Base-by-base conservation (phyloP, 2,329 filamentous ascomycete species). In the Ploettnerulaceae sp. region DNA sequence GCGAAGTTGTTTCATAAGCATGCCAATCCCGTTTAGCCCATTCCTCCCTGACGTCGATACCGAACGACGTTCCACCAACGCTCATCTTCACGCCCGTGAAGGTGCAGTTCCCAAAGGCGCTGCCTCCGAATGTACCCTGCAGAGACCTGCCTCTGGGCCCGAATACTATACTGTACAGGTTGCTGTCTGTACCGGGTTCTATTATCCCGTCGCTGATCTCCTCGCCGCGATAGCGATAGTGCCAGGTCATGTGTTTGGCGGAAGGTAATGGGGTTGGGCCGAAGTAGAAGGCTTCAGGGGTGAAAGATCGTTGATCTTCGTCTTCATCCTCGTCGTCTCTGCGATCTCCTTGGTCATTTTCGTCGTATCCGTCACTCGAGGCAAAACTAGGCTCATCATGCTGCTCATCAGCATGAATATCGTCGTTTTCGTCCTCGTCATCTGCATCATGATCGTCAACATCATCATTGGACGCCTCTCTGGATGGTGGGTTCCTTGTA, bases 241-340 rank as follows among this genome's bases (percentile, higher is more conserved):
- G 38, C 48, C 48, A 54, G 1, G 25, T 47, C 1, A 29, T 17
- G 25, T 47, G 14, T 22, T 46, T 31, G 3, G 22, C 21, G 3
- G 51, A 52, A 24, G 45, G 45, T 17, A 31, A 14, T 4, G 24
- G 15, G 11, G 26, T 25, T n/a, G 38, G 14, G 1, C 29, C 24
- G 4, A 55, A 20, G 17, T 49, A 47, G 32, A 53, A 51, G 5
- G 14, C 14, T 20, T 53, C 48, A 4, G 53, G 53, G 6, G 47
- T 53, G 7, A 36, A 40, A 17, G 36, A 51, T 14, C 47, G 47
- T 5, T 25, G n/a, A n/a, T n/a, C n/a, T n/a, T n/a, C 14, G 18
- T 47, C 35, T 3, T 47, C 29, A 9, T 39, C 26, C 12, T 37
- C 29, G 5, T 45, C 21, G 7, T 46, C 32, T 3, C 35, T 25